A percentile compares a stretch with the other conserved stretches of the same genome.
These are phyloP conservation scores for Fusarium coicis DNA, from an alignment of 2,329 filamentous ascomycete species.

Conservation along the genomic window DNA sequence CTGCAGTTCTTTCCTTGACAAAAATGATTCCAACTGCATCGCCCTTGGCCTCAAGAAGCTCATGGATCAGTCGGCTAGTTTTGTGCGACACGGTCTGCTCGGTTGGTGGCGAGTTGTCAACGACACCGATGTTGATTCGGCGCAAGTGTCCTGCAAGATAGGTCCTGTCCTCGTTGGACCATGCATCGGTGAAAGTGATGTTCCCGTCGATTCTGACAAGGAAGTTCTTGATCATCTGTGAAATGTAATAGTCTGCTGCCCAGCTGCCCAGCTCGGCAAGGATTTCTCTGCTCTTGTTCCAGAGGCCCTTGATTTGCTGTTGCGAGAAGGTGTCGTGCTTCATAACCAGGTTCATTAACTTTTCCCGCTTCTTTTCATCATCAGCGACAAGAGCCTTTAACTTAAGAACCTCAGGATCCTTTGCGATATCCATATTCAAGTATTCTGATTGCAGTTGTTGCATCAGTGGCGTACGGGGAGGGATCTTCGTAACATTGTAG, in stretches of 20 bases:
- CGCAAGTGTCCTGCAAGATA: conserved; percentile 64
- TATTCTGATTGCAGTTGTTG: conserved; percentile 55
- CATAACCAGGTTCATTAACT: conserved; percentile 53
- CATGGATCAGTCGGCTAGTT: conserved; percentile 61
- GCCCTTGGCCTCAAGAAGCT: conserved; percentile 58
- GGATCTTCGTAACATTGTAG: conserved; percentile 42
- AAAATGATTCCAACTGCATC: conserved; percentile 72
- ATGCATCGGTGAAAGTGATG: conserved; percentile 50
- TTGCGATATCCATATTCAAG: conserved; percentile 60
- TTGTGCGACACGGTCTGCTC: conserved; percentile 66
- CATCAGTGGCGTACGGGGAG: conserved; percentile 53
- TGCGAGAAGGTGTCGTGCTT: conserved; percentile 62
- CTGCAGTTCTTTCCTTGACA: conserved; percentile 70
- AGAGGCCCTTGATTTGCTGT: conserved; percentile 66
- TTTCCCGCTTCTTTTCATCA: conserved; percentile 53
- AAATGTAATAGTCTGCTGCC: conserved; percentile 75
- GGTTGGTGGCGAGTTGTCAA: conserved; percentile 21
- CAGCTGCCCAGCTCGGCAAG: conserved; percentile 71
- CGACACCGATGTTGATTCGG: conserved; percentile 43
- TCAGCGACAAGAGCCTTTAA: conserved; percentile 53
- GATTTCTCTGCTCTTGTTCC: conserved; percentile 61
- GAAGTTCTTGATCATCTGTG: conserved; percentile 55
- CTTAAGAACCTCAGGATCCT: conserved; percentile 69
- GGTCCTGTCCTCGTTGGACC: conserved; percentile 61
- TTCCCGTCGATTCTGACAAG: conserved; percentile 36